Evolutionary conservation across 1,139 yeast genomes (phyloP).

Genomic region (Kluyveromyces marxianus): DNA sequence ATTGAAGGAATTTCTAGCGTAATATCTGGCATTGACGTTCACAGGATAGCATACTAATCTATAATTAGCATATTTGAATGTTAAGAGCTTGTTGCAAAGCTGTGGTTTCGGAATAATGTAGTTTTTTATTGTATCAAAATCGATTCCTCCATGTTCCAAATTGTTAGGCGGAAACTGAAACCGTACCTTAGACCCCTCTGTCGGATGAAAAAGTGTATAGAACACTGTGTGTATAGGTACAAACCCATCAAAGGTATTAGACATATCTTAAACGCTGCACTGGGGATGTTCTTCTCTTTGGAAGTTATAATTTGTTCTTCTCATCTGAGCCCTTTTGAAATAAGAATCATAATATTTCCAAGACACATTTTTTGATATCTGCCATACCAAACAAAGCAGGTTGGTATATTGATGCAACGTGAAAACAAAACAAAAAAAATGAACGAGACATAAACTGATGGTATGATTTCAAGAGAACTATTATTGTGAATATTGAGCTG

Average conservation of each 20-base stretch:
- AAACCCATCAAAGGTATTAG: slow-evolving; percentile 26
- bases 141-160: slow-evolving; percentile 44
- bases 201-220: slow-evolving; percentile 89
- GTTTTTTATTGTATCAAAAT: slow-evolving; percentile 81
- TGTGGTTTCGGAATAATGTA: slow-evolving; percentile 92
- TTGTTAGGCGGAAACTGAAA: slow-evolving; percentile 79
- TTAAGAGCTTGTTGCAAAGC: slow-evolving; percentile 71
- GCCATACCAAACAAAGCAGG: too few species aligned
- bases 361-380: too few species aligned
- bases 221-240: slow-evolving; percentile 75
- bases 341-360: too few species aligned
- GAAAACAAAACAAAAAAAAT: too few species aligned
- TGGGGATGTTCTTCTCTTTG: neutral
- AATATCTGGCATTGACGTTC: slow-evolving; percentile 61
- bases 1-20: slow-evolving; percentile 84
- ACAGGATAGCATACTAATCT: slow-evolving; percentile 90
- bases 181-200: slow-evolving; percentile 90
- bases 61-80: slow-evolving; percentile 63
- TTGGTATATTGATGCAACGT: too few species aligned
- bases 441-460: too few species aligned
- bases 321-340: too few species aligned
- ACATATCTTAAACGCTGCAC: neutral
- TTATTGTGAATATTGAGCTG: too few species aligned
- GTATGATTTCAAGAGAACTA: too few species aligned
- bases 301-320: neutral